Conservation (phyloP, 129 eudicot genomes). For the Tagetes patula region DNA sequence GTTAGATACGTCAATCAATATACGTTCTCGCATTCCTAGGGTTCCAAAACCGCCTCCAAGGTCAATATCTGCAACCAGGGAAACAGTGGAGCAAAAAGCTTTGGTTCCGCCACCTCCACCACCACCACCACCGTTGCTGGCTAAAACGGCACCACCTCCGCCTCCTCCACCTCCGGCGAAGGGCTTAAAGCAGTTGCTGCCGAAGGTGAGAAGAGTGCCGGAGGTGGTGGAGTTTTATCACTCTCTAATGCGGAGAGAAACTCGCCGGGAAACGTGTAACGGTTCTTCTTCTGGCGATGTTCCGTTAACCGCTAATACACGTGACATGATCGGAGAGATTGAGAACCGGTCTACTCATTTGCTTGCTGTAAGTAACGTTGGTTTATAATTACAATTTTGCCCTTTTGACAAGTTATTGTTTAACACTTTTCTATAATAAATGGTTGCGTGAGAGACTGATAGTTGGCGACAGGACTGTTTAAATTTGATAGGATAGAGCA, state of each 20-base stretch:
- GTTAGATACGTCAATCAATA: conserved; percentile 44
- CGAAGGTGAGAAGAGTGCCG: conserved; percentile 81
- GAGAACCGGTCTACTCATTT: conserved; percentile 94
- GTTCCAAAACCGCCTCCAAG: conserved; percentile 85
- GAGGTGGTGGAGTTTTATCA: conserved; percentile 98
- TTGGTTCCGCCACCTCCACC: conserved; percentile 35
- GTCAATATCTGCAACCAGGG: conserved; percentile 26
- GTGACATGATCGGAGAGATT: conserved; percentile 93
- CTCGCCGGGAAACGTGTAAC: conserved; percentile 65
- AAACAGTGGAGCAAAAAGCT: conserved; percentile 34
- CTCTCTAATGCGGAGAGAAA: conserved; percentile 85
- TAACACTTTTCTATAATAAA: conserved; percentile 16
- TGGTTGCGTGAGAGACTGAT: background rate
- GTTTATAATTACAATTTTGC: conserved; percentile 44
- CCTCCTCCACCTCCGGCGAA: conserved; percentile 52
- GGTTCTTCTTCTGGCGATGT: conserved; percentile 48
- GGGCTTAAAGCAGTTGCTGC: conserved; percentile 43
- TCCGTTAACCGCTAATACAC: conserved; percentile 66
- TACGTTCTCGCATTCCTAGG: conserved; percentile 69
- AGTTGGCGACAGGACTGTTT: conserved; percentile 36
- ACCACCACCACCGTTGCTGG: conserved; percentile 47
- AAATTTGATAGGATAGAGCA: conserved; percentile 19
- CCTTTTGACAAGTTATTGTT: conserved; percentile 24
- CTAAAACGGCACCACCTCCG: conserved; percentile 39
- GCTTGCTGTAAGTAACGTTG: conserved; percentile 65